Evolutionary conservation across 2,329 filamentous ascomycete genomes (phyloP), one percentile per base, ranked within the genome.

Genomic region (Escovopsis sp.): DNA sequence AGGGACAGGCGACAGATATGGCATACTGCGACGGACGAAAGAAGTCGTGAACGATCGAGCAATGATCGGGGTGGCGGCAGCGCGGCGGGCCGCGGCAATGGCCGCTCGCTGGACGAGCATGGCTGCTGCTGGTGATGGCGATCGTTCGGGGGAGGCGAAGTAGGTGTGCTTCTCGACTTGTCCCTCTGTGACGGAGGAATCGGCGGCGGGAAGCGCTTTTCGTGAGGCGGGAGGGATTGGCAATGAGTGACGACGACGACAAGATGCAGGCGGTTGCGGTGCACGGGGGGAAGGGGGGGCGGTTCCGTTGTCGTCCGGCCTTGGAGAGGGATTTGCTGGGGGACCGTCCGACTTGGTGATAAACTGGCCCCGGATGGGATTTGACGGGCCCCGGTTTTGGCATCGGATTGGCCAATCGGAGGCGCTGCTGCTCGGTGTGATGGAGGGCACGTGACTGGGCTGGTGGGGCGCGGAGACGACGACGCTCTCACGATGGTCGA

Each of bases 91-190:
- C 54, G 64, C 70, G 48, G 67, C 61, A 46, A 72, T 52, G 55
- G 66, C 72, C 53, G 73, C 65, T 55, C 74, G 74, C 65, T 75
- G 70, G 55, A 78, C 55, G 49, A 77, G 73, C 74, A 79, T 76
- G 51, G 50, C 55, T 44, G 45, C 39, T 39, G 33, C 37, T 28
- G 39, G 41, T 40, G 42, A 27, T 36, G 15, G 30, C 37, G 34
- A 36, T 35, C 33, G 46, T n/a, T 21, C 30, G 30, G 31, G 17
- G 30, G 21, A 26, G 26, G 35, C 21, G 28, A 33, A 25, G 21
- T 27, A n/a, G n/a, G n/a, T n/a, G n/a, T 25, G 4, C 3, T 5
- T 25, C 21, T 25, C 11, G 8, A 3, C 9, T 25, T 25, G 4
- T 25, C 21, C n/a, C n/a, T n/a, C n/a, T n/a, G n/a, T n/a, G n/a